phyloP scores from a whole-genome alignment of 208 protist genomes.

The Leishmania turanica region DNA sequence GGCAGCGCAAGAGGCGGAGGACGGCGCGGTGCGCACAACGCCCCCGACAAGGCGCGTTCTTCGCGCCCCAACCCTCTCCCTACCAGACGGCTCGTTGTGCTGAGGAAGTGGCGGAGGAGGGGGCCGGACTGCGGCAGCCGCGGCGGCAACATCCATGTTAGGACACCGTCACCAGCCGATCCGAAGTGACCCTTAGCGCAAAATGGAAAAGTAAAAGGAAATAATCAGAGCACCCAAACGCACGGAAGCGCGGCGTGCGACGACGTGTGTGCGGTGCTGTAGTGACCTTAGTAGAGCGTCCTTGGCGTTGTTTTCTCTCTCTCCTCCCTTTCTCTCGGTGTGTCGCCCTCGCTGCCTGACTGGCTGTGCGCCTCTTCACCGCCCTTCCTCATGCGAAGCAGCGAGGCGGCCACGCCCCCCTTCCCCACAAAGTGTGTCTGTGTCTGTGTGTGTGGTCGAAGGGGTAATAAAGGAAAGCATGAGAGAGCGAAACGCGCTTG shows the following conservation, averaged over 20 bases:
- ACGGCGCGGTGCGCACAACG: neutral
- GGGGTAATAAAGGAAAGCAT: neutral
- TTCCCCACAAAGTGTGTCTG: neutral
- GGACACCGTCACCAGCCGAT: neutral
- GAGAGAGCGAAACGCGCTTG: neutral
- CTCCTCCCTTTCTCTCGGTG: neutral
- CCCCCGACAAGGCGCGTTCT: neutral
- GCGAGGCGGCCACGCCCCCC: neutral
- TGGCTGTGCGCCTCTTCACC: neutral
- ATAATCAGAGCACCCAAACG: neutral
- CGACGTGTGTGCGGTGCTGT: neutral
- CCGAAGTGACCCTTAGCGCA: neutral
- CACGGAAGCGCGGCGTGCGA: no score
- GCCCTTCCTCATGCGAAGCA: neutral
- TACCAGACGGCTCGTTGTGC: neutral
- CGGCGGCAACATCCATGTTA: neutral
- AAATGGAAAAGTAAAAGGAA: neutral
- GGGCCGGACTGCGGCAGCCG: neutral
- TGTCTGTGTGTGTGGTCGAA: neutral
- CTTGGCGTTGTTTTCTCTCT: neutral
- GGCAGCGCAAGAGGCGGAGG: neutral
- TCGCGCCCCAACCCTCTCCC: neutral
- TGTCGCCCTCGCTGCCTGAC: neutral
- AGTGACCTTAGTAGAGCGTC: conserved; percentile 7
- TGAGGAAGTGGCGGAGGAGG: neutral